Conservation (phyloP, 2,329 filamentous ascomycete genomes). For the Trichoderma sp. region DNA sequence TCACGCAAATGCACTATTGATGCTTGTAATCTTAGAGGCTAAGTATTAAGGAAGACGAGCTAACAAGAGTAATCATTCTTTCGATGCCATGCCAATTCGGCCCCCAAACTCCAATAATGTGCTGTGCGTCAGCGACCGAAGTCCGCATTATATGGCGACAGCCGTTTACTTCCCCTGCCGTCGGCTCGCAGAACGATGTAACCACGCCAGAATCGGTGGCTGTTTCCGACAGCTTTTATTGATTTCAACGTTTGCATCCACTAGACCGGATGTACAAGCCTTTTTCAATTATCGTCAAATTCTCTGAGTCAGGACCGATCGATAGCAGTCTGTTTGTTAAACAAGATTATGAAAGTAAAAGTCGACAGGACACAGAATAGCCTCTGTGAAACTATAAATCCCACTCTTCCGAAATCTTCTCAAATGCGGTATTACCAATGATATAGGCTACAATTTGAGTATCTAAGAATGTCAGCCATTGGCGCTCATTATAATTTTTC, state of each 20-base stretch:
- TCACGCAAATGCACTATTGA: background rate
- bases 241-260: too few species aligned
- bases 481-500: background rate
- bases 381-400: background rate
- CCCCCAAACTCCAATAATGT: background rate
- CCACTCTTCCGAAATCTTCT: background rate
- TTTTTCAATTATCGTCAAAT: too few species aligned
- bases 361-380: background rate
- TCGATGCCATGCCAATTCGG: background rate
- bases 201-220: background rate
- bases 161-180: background rate
- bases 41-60: background rate
- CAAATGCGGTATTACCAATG: background rate
- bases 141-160: background rate
- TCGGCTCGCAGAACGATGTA: background rate
- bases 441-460: background rate
- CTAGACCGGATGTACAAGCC: too few species aligned
- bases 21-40: background rate
- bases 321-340: background rate
- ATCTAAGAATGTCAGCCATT: background rate
- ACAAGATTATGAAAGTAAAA: background rate
- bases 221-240: background rate
- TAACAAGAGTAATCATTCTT: background rate
- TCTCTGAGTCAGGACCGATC: too few species aligned
- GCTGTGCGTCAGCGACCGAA: background rate